Percentiles rank a stretch among this genome's conserved stretches.
Evolutionary conservation across 2,329 filamentous ascomycete genomes (phyloP).

Genomic region (Aspergillus sp.): DNA sequence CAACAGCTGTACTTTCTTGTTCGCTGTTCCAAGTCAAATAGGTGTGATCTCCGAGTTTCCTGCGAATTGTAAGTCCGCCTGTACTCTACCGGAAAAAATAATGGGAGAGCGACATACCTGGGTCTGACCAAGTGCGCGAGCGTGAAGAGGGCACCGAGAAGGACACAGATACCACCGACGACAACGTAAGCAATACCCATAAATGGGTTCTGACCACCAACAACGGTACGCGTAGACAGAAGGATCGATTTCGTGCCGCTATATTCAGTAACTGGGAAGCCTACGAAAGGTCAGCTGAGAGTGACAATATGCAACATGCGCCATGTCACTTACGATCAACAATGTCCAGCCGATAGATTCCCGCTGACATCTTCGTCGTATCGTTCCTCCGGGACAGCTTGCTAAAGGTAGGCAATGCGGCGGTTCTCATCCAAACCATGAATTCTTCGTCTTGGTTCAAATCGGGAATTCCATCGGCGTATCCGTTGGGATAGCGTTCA

Average conservation of each 20-base stretch:
- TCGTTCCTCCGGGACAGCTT: constrained; percentile 89
- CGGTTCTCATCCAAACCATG: constrained; percentile 98
- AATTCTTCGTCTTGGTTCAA: constrained; percentile 77
- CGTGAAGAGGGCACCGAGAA: constrained; percentile 85
- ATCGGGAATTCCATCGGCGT: constrained; percentile 68
- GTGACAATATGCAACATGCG: background rate
- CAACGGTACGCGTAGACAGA: constrained; percentile 84
- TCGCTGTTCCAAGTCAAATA: constrained; percentile 95
- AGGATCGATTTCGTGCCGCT: constrained; percentile 87
- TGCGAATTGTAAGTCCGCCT: constrained; percentile 34
- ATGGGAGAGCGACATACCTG: constrained; percentile 55
- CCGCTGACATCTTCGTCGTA: constrained; percentile 61
- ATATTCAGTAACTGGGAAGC: constrained; percentile 76
- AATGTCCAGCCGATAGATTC: constrained; percentile 75
- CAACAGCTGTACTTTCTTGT: constrained; percentile 55
- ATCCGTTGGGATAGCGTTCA: constrained; percentile 66
- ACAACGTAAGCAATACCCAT: constrained; percentile 94
- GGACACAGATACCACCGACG: constrained; percentile 86
- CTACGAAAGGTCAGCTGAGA: constrained; percentile 47
- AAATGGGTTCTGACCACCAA: constrained; percentile 94
- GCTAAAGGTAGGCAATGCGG: constrained; percentile 89
- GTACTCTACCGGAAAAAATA: background rate
- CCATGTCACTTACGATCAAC: constrained; percentile 65
- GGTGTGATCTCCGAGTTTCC: constrained; percentile 96
- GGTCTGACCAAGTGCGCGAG: constrained; percentile 88